phyloP scores from a whole-genome alignment of 306 rosid species.

The Castanea mollissima region DNA sequence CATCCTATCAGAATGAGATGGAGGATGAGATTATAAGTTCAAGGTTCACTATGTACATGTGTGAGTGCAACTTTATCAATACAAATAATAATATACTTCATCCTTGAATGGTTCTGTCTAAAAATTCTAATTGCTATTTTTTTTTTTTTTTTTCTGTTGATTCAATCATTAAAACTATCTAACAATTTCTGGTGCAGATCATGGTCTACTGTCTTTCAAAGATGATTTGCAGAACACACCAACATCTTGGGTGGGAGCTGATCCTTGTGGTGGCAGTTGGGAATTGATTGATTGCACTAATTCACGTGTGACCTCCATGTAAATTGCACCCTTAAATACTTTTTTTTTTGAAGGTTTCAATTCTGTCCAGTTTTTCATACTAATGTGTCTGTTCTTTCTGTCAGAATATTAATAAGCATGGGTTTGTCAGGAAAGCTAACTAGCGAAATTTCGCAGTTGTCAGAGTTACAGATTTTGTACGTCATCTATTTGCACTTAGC shows the following conservation, averaged over 20 bases:
- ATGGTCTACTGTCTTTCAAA: slow-evolving; percentile 20
- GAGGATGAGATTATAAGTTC: too few species aligned
- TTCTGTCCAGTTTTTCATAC: background rate
- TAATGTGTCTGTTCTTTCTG: background rate
- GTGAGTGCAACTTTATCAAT: too few species aligned
- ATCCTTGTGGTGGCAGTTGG: slow-evolving; percentile 49
- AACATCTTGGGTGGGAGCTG: slow-evolving; percentile 30
- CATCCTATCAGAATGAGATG: too few species aligned
- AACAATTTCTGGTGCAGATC: slow-evolving; percentile 26
- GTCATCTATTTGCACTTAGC: background rate
- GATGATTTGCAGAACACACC: slow-evolving; percentile 25
- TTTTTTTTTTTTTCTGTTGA: background rate
- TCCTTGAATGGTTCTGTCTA: background rate
- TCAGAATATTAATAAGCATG: background rate
- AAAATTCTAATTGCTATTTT: background rate
- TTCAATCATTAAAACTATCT: background rate
- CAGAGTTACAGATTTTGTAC: background rate
- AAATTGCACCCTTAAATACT: background rate
- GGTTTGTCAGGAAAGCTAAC: background rate
- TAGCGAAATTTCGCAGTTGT: background rate
- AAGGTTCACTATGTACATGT: too few species aligned
- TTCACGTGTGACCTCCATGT: slow-evolving; percentile 36
- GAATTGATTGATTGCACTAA: slow-evolving; percentile 34
- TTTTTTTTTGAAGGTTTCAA: background rate
- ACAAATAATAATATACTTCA: too few species aligned